phyloP scores from a whole-genome alignment of 2,329 filamentous ascomycete genomes.

The Hypoxylon sp. region DNA sequence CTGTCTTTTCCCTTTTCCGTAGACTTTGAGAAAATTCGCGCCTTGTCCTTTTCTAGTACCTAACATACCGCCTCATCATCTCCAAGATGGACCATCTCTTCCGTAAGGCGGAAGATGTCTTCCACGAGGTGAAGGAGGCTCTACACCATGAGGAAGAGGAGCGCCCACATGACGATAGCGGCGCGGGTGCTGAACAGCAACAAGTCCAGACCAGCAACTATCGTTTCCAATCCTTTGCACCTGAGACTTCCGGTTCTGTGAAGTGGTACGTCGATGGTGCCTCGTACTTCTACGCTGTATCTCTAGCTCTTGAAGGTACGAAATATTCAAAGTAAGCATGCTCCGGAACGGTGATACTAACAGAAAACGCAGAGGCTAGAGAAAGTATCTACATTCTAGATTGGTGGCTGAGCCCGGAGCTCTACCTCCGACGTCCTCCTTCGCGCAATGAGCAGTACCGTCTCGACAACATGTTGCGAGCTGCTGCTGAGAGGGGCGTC shows the following conservation, averaged over 20 bases:
- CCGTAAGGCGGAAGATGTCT: conserved; percentile 61
- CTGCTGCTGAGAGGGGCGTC: conserved; percentile 87
- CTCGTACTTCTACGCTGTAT: conserved; percentile 89
- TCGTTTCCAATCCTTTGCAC: conserved; percentile 78
- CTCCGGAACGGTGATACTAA: conserved; percentile 16
- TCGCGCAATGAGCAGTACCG: conserved; percentile 86
- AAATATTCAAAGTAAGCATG: conserved; percentile 30
- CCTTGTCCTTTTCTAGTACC: conserved; percentile 1
- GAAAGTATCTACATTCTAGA: conserved; percentile 89
- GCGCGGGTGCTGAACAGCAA: conserved; percentile 26
- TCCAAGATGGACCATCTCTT: conserved; percentile 60
- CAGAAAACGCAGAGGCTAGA: conserved; percentile 68
- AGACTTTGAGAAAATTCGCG: conserved; percentile 13
- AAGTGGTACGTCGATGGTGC: conserved; percentile 93
- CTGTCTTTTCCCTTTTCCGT: not conserved
- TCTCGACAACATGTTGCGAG: conserved; percentile 84
- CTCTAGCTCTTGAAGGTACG: conserved; percentile 78
- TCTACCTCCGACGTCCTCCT: conserved; percentile 88
- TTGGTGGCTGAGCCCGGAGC: conserved; percentile 91
- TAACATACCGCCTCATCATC: conserved; percentile 6
- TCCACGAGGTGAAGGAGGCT: conserved; percentile 60
- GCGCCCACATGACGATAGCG: conserved; percentile 7
- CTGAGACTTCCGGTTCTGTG: conserved; percentile 78
- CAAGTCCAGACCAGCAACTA: conserved; percentile 56
- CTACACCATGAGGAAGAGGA: conserved; percentile 45